phyloP scores from a whole-genome alignment of 768 basidiomycete genomes.

The Lentinus brumalis region DNA sequence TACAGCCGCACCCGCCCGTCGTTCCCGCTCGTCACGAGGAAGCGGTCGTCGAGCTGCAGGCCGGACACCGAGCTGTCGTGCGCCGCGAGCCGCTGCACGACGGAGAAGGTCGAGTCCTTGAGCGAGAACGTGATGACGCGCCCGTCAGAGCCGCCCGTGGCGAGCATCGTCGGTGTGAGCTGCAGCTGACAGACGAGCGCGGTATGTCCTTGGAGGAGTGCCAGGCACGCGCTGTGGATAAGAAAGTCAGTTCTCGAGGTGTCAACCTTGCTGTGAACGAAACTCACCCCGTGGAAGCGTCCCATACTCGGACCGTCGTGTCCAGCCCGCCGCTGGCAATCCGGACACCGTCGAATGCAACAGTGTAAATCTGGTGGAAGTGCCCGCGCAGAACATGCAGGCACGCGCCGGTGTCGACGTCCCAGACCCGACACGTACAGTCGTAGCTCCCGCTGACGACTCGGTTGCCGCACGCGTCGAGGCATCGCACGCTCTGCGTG shows the following conservation, averaged over 20 bases:
- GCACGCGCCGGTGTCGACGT: conserved; percentile 88
- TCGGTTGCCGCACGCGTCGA: conserved; percentile 83
- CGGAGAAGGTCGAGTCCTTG: conserved; percentile 38
- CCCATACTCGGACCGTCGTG: conserved; percentile 93
- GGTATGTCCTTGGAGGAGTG: conserved; percentile 88
- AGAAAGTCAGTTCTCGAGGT: neutral
- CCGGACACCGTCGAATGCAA: conserved; percentile 84
- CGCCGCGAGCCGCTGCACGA: conserved; percentile 70
- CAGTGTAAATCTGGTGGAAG: conserved; percentile 85
- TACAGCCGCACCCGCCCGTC: conserved; percentile 82
- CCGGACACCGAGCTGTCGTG: conserved; percentile 88
- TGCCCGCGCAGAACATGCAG: conserved; percentile 82
- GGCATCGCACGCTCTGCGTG: conserved; percentile 76
- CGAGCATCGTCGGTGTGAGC: conserved; percentile 66
- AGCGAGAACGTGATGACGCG: conserved; percentile 76
- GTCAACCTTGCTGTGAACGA: neutral
- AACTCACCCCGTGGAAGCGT: conserved; percentile 78
- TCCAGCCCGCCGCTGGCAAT: conserved; percentile 90
- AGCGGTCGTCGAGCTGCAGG: conserved; percentile 82
- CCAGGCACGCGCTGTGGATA: conserved; percentile 68
- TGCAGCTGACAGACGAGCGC: conserved; percentile 92
- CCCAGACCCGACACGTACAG: conserved; percentile 86
- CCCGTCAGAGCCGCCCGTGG: conserved; percentile 88
- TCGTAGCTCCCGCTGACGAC: conserved; percentile 96
- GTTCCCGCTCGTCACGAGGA: conserved; percentile 83